Conservation (phyloP, 2,329 filamentous ascomycete species). For the Neofusicoccum laricinum region DNA sequence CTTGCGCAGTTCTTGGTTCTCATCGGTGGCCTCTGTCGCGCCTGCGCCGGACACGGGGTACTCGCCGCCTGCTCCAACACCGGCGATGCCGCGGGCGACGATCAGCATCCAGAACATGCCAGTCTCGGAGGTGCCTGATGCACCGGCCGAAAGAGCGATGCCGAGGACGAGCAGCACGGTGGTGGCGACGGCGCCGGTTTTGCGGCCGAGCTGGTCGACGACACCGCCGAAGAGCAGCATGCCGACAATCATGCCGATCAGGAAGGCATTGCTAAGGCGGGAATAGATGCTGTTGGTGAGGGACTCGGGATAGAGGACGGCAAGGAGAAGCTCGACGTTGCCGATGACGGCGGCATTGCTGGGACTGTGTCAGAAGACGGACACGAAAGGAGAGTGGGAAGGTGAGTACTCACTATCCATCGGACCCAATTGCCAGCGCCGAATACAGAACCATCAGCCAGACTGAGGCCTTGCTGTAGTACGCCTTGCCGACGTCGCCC, state of each 20-base stretch:
- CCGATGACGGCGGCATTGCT: conserved; percentile 35
- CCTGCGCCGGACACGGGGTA: conserved; percentile 52
- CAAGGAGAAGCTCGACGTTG: conserved; percentile 30
- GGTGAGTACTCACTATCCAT: conserved; percentile 25
- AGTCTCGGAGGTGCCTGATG: conserved; percentile 25
- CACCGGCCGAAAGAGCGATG: conserved; percentile 30
- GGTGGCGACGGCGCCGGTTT: conserved; percentile 32
- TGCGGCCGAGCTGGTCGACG: conserved; percentile 32
- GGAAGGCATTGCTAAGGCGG: conserved; percentile 34
- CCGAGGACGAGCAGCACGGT: conserved; percentile 32
- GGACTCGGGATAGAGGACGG: conserved; percentile 31
- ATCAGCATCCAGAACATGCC: conserved; percentile 45
- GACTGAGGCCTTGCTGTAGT: conserved; percentile 11
- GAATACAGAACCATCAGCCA: conserved; percentile 34
- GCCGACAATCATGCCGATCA: conserved; percentile 34
- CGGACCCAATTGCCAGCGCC: conserved; percentile 33
- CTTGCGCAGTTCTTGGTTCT: conserved; percentile 44
- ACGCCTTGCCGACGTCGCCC: background rate
- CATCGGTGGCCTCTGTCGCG: conserved; percentile 55
- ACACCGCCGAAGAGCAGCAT: conserved; percentile 34
- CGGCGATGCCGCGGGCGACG: conserved; percentile 44
- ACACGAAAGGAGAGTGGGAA: background rate
- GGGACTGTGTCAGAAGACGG: background rate
- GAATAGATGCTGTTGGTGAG: conserved; percentile 27
- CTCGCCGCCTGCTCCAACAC: conserved; percentile 46